A percentile compares a stretch with the other conserved stretches of the same genome.
These are phyloP conservation scores for Diversispora epigaea DNA, from an alignment of 192 early-diverging fungal genomes.

Conservation along the genomic window DNA sequence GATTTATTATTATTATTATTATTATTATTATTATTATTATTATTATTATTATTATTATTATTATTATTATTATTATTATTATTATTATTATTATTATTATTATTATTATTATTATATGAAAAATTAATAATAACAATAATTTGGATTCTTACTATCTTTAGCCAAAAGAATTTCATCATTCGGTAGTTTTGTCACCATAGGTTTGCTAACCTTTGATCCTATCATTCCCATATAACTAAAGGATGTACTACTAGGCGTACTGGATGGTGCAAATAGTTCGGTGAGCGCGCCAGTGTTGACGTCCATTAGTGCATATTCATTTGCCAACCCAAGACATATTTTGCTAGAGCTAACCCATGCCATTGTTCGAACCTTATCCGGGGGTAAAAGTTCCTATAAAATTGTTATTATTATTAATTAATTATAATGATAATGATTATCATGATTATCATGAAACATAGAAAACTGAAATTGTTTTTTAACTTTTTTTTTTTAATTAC, in stretches of 20 bases:
- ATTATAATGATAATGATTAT: no score
- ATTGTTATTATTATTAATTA: neutral
- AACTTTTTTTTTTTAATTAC: slow-evolving; percentile 23
- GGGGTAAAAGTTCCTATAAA: slow-evolving; percentile 65
- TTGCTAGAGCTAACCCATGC: slow-evolving; percentile 71
- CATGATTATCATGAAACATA: no score
- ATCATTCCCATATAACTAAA: slow-evolving; percentile 44
- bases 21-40: no score
- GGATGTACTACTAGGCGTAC: slow-evolving; percentile 42
- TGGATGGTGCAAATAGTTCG: slow-evolving; percentile 54
- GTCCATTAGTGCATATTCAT: slow-evolving; percentile 64
- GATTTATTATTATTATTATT: no score
- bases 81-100: no score
- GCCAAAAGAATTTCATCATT: slow-evolving; percentile 65
- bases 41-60: neutral
- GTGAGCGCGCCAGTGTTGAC: slow-evolving; percentile 52
- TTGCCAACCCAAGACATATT: slow-evolving; percentile 63
- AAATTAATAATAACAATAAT: no score
- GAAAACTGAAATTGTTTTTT: no score
- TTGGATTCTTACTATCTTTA: slow-evolving; percentile 52
- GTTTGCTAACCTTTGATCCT: slow-evolving; percentile 52
- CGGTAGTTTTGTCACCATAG: slow-evolving; percentile 60
- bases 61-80: slow-evolving; percentile 33
- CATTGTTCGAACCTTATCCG: slow-evolving; percentile 73
- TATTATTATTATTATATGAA: no score